Base-by-base conservation (phyloP, 2,329 filamentous ascomycete species). In the Ceratocystis variospora region DNA sequence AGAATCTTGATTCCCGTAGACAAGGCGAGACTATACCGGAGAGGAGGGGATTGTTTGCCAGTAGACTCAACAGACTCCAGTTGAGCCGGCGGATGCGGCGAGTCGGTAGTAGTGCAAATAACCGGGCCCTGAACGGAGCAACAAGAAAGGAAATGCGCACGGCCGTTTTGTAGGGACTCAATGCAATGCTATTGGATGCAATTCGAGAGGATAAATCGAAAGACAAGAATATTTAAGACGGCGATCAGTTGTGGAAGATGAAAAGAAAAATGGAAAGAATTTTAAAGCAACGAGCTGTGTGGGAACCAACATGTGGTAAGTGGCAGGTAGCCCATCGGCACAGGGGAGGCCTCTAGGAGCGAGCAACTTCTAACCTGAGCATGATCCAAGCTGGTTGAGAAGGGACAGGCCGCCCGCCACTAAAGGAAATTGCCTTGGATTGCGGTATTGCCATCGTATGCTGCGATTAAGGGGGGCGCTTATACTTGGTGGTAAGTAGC, bases 211-310 rank as follows among this genome's bases (percentile, higher is more conserved):
- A 15, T 25, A 25, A 25, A 28, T 5, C 1, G 1, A 46, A 46
- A 28, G 33, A 15, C 22, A 45, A 46, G 15, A n/a, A 41, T 5
- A 41, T 41, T 12, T 15, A 41, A 10, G 10, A 4, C 3, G 3
- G 10, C 3, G 37, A 41, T 41, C 12, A 28, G 12, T 28, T 5
- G 17, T 28, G 12, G 44, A 22, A 15, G 22, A 61, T 28, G 37
- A 50, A 63, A 22, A n/a, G 46, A 66, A 53, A 50, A 63, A 53
- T 4, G 31, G 44, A 57, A 55, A 28, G 22, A 53, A 5, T 41
- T 53, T 50, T 31, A 25, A 22, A 22, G n/a, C 45, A 17, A 37
- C 22, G 17, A n/a, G 55, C 17, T 59, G 2, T 59, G 37, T 12
- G 5, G 25, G 15, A 45, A 37, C 6, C 8, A 55, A 4, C 22